These are phyloP conservation scores for Babjeviella inositovora DNA, from an alignment of 805 yeast genomes.

Conservation along the genomic window DNA sequence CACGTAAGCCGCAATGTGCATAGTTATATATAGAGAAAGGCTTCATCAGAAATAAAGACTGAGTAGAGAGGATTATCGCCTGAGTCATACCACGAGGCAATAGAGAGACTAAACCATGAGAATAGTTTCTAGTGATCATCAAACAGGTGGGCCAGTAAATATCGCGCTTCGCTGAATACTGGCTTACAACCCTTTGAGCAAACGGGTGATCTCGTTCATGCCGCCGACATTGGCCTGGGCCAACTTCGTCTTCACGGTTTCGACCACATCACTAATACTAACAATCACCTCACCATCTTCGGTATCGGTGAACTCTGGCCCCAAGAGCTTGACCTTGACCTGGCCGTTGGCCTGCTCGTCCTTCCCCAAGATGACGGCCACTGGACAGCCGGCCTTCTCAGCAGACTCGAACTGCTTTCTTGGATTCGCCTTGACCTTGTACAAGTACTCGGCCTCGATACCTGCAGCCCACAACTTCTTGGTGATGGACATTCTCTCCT, in stretches of 20 bases:
- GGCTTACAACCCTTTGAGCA: slow-evolving; percentile 40
- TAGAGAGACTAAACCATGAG: too few relatives aligned
- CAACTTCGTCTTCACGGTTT: slow-evolving; percentile 21
- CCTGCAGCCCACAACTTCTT: slow-evolving; percentile 78
- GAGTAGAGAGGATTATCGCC: too few relatives aligned
- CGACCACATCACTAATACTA: slow-evolving; percentile 43
- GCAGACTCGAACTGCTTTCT: slow-evolving; percentile 97
- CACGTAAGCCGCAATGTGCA: too few relatives aligned
- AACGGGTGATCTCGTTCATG: slow-evolving; percentile 45
- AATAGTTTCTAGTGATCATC: too few relatives aligned
- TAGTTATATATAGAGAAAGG: too few relatives aligned
- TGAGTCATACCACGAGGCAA: too few relatives aligned
- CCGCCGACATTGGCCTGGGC: slow-evolving; percentile 12
- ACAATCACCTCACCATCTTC: slow-evolving; percentile 76
- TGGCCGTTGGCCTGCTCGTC: slow-evolving; percentile 79
- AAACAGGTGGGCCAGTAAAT: too few relatives aligned
- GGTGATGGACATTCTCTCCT: slow-evolving; percentile 82
- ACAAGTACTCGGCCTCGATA: slow-evolving; percentile 80
- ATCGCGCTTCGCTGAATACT: too few relatives aligned
- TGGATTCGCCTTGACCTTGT: slow-evolving; percentile 86
- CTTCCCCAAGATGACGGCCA: slow-evolving; percentile 89
- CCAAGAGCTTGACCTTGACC: slow-evolving; percentile 74
- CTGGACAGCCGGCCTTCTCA: slow-evolving; percentile 79
- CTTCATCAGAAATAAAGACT: too few relatives aligned
- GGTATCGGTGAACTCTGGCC: slow-evolving; percentile 67